Percentiles rank a stretch among this genome's conserved stretches.
phyloP scores from a whole-genome alignment of 2,329 filamentous ascomycete genomes.

The Daldinia eschscholtzii region DNA sequence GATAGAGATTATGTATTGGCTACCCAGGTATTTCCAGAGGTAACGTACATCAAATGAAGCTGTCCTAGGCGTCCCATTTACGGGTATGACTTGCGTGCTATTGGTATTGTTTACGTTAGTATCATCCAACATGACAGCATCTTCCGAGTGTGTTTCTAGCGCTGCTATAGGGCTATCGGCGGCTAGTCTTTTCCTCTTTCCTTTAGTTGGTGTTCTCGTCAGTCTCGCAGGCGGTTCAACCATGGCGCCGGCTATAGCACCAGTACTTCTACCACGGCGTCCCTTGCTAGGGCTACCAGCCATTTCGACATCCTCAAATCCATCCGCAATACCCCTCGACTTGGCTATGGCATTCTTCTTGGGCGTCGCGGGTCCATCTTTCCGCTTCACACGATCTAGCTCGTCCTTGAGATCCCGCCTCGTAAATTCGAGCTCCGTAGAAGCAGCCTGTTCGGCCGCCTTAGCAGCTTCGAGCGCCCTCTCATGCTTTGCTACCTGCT shows the following conservation, averaged over 20 bases:
- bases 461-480: slow-evolving; percentile 73
- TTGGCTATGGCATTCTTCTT: slow-evolving; percentile 69
- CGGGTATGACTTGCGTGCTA: slow-evolving; percentile 28
- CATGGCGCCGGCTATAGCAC: slow-evolving; percentile 60
- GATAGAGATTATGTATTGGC: not conserved
- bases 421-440: slow-evolving; percentile 79
- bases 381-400: slow-evolving; percentile 60
- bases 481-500: slow-evolving; percentile 73
- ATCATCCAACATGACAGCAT: slow-evolving; percentile 55
- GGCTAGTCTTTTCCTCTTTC: slow-evolving; percentile 76
- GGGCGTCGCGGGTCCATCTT: slow-evolving; percentile 65
- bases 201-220: slow-evolving; percentile 70
- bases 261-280: slow-evolving; percentile 58
- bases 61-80: slow-evolving; percentile 26
- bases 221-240: slow-evolving; percentile 56
- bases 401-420: slow-evolving; percentile 78
- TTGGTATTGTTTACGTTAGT: slow-evolving; percentile 34
- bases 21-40: not conserved
- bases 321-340: slow-evolving; percentile 74
- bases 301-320: slow-evolving; percentile 78
- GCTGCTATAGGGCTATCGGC: slow-evolving; percentile 76
- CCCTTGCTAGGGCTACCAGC: slow-evolving; percentile 66
- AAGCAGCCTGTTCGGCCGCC: slow-evolving; percentile 72
- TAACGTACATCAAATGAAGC: slow-evolving; percentile 61
- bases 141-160: slow-evolving; percentile 65